Percentiles rank a stretch among this genome's conserved stretches.
Conservation (phyloP, 225 moss, liverwort and hornwort genomes). For the Antitrichia curtipendula region DNA sequence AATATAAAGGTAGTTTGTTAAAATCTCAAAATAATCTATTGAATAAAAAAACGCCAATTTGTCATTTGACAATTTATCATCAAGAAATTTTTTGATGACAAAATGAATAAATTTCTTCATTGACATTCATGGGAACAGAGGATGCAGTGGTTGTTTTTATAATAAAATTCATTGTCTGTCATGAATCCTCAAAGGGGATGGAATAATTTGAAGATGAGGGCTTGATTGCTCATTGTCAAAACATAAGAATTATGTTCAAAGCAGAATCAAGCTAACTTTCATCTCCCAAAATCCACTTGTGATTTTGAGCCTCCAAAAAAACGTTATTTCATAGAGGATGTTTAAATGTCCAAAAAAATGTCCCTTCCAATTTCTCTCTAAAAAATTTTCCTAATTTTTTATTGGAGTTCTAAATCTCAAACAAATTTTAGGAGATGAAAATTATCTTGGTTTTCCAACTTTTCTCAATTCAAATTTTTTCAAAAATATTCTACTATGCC, state of each 20-base stretch:
- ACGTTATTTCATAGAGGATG: neutral
- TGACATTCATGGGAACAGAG: rapidly evolving
- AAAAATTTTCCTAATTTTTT: neutral
- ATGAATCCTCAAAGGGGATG: neutral
- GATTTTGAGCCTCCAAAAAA: neutral
- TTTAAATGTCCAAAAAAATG: too few species aligned
- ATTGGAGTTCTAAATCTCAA: neutral
- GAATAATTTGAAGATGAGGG: neutral
- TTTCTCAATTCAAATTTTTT: neutral
- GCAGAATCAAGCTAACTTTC: neutral
- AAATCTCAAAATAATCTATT: neutral
- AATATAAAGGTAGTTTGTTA: neutral
- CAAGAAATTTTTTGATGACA: neutral
- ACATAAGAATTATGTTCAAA: neutral
- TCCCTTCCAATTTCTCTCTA: neutral
- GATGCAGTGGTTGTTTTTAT: rapidly evolving
- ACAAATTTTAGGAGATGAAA: rapidly evolving
- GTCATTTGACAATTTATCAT: neutral
- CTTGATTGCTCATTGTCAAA: neutral
- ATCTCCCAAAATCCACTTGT: rapidly evolving
- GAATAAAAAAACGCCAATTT: neutral
- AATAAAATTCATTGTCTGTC: neutral
- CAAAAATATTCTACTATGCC: too few species aligned
- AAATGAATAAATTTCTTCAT: neutral
- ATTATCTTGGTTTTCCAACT: rapidly evolving